Evolutionary conservation across 1,284 basidiomycete genomes (phyloP).

Genomic region (Prillingera fragicola): DNA sequence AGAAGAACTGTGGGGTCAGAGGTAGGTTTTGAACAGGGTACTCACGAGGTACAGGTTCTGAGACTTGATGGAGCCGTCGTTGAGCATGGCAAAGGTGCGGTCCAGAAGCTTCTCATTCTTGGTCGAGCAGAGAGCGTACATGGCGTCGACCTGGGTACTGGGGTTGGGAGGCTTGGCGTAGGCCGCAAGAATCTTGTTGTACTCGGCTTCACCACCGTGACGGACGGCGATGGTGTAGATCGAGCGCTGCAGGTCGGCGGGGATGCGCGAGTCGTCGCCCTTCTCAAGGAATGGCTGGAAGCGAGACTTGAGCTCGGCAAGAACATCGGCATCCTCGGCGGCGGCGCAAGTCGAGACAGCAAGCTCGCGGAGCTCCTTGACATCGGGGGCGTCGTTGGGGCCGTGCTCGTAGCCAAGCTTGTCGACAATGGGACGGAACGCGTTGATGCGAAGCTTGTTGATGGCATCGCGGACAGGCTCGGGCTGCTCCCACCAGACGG

Average conservation of each 20-base stretch:
- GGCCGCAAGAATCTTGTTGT: slow-evolving; percentile 65
- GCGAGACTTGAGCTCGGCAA: slow-evolving; percentile 66
- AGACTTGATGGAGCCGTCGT: slow-evolving; percentile 54
- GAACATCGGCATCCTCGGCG: slow-evolving; percentile 61
- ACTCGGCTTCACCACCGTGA: slow-evolving; percentile 72
- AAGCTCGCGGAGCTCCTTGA: slow-evolving; percentile 67
- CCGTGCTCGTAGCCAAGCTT: slow-evolving; percentile 73
- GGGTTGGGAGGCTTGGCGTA: slow-evolving; percentile 71
- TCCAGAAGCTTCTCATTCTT: slow-evolving; percentile 50
- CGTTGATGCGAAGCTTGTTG: slow-evolving; percentile 61
- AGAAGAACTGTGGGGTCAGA: too few species aligned
- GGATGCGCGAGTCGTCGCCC: slow-evolving; percentile 72
- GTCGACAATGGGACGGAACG: slow-evolving; percentile 75
- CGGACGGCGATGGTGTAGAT: slow-evolving; percentile 54
- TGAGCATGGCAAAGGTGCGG: slow-evolving; percentile 58
- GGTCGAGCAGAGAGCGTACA: slow-evolving; percentile 51
- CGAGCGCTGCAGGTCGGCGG: slow-evolving; percentile 61
- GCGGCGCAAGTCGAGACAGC: slow-evolving; percentile 65
- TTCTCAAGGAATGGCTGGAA: slow-evolving; percentile 69
- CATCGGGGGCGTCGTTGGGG: slow-evolving; percentile 64
- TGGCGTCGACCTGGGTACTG: slow-evolving; percentile 60
- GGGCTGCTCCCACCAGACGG: slow-evolving; percentile 81
- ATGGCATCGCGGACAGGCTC: slow-evolving; percentile 58
- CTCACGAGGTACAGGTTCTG: slow-evolving; percentile 63
- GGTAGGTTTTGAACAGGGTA: slow-evolving; percentile 34